A percentile compares a stretch with the other conserved stretches of the same genome.
Conservation (phyloP, 495 filamentous ascomycete species). For the Penicillium atrosanguineum region DNA sequence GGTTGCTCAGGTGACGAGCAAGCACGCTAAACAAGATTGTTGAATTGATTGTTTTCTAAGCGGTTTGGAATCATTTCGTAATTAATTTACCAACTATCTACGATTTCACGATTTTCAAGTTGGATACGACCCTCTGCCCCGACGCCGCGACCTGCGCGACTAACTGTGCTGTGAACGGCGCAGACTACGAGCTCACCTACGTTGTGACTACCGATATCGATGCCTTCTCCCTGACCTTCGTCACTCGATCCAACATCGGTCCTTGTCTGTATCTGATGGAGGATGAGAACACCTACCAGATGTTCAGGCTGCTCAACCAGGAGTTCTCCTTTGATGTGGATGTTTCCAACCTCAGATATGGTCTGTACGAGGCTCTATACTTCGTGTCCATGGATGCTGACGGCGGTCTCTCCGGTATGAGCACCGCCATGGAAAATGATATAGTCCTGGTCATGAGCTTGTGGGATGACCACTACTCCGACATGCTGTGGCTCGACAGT, state of each 20-base stretch:
- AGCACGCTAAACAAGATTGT: not conserved
- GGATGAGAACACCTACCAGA: conserved; percentile 54
- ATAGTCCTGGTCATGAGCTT: conserved; percentile 76
- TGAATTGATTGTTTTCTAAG: too few species aligned
- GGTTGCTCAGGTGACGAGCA: not conserved
- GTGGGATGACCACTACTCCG: conserved; percentile 73
- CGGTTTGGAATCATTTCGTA: not conserved
- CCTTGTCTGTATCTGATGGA: conserved; percentile 61
- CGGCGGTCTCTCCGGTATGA: conserved; percentile 58
- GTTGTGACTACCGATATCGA: conserved; percentile 53
- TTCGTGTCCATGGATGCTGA: conserved; percentile 63
- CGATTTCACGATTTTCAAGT: not conserved
- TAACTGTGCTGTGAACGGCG: conserved; percentile 61
- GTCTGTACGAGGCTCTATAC: conserved; percentile 71
- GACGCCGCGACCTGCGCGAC: conserved; percentile 51
- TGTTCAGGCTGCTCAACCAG: conserved; percentile 55
- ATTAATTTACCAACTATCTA: not conserved
- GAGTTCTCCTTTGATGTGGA: conserved; percentile 73
- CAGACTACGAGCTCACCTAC: conserved; percentile 55
- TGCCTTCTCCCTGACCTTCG: conserved; percentile 54
- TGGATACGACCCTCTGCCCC: conserved; percentile 53
- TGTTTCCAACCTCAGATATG: conserved; percentile 61
- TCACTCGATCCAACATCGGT: conserved; percentile 51
- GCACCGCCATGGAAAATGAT: conserved; percentile 50
- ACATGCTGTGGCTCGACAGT: conserved; percentile 87